phyloP scores from a whole-genome alignment of 768 basidiomycete species.

The Lyophyllum decastes region DNA sequence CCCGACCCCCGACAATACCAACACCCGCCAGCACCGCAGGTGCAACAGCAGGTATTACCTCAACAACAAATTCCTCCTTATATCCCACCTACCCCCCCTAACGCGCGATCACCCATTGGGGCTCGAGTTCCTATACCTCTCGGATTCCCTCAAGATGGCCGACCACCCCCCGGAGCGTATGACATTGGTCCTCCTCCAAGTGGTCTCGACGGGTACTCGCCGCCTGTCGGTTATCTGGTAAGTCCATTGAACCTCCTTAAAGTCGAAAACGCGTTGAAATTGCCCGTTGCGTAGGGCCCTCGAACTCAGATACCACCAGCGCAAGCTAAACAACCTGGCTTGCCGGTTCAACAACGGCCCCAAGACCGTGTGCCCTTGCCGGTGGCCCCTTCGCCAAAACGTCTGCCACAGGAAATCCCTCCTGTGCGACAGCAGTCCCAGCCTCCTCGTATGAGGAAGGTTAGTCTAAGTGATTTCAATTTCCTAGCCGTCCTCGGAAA shows the following conservation, averaged over 20 bases:
- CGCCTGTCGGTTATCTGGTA: constrained; percentile 39
- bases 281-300: constrained; percentile 7
- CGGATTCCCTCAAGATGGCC: constrained; percentile 44
- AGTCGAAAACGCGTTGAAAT: background rate
- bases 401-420: constrained; percentile 29
- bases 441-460: constrained; percentile 66
- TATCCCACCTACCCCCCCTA: constrained; percentile 30
- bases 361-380: constrained; percentile 29
- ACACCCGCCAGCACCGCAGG: constrained; percentile 29
- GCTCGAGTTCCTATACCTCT: constrained; percentile 45
- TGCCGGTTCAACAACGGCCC: constrained; percentile 28
- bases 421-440: constrained; percentile 39
- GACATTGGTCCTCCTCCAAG: constrained; percentile 27
- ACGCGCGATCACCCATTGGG: constrained; percentile 40
- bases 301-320: constrained; percentile 27
- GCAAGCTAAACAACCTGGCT: constrained; percentile 35
- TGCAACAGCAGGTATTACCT: constrained; percentile 22
- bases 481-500: constrained; percentile 98
- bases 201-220: constrained; percentile 29
- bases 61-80: constrained; percentile 29
- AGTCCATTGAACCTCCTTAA: background rate
- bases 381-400: constrained; percentile 24
- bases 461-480: constrained; percentile 98
- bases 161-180: constrained; percentile 31
- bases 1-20: constrained; percentile 43